A percentile compares a stretch with the other conserved stretches of the same genome.
Evolutionary conservation across 108 stramenopile genomes (phyloP).

Genomic region (Skeletonema tropicum): DNA sequence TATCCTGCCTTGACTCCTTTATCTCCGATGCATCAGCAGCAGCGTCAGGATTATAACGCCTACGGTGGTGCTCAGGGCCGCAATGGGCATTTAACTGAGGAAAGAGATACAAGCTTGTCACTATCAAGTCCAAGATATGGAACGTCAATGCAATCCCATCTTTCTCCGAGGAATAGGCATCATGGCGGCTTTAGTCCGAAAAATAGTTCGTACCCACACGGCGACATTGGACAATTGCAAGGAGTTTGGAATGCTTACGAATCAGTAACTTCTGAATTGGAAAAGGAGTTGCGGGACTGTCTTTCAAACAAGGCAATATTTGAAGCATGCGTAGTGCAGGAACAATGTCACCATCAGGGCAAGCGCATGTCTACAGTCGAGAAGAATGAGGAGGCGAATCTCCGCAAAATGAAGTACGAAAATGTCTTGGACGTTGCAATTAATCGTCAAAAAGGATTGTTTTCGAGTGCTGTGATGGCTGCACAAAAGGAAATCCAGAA

Average conservation of each 20-base stretch:
- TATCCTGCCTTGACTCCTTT: neutral
- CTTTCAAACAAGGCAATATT: slow-evolving; percentile 3
- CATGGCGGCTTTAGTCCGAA: neutral
- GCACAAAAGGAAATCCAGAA: neutral
- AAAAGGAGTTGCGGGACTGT: neutral
- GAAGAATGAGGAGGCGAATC: neutral
- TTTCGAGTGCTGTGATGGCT: neutral
- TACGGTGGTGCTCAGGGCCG: neutral
- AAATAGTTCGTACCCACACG: neutral
- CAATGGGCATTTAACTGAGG: neutral
- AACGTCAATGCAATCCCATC: neutral
- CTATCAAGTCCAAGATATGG: neutral
- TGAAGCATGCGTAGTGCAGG: slow-evolving; percentile 1
- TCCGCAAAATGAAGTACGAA: neutral
- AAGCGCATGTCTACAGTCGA: neutral
- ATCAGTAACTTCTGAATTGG: neutral
- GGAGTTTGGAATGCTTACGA: slow-evolving; percentile 4
- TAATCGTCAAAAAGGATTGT: neutral
- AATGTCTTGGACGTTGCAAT: neutral
- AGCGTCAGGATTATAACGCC: neutral
- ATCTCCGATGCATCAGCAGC: neutral
- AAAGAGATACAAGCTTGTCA: neutral
- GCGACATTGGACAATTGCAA: neutral
- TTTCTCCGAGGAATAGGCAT: neutral
- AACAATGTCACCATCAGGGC: neutral